These are phyloP conservation scores for Linum lewisii DNA, from an alignment of 345 rosid genomes.

Conservation along the genomic window DNA sequence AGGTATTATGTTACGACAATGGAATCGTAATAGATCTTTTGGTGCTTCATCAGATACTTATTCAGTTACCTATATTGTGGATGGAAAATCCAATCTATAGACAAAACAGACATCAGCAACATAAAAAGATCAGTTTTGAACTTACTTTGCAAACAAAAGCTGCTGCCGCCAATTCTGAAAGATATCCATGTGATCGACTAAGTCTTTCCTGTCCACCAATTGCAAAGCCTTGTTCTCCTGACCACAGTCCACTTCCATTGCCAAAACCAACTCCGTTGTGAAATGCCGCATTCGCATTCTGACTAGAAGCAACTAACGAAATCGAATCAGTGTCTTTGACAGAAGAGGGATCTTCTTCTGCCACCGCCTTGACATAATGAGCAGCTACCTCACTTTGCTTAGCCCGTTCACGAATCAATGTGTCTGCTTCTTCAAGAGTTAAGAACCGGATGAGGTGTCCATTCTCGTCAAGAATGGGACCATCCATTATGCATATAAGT, in stretches of 20 bases:
- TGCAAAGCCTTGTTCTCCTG: conserved; percentile 92
- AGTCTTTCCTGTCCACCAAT: conserved; percentile 85
- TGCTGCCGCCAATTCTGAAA: conserved; percentile 91
- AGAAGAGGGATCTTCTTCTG: conserved; percentile 31
- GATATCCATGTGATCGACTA: conserved; percentile 66
- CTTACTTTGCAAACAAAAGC: conserved; percentile 87
- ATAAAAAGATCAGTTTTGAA: neutral
- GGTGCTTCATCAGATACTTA: no score
- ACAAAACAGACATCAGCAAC: neutral
- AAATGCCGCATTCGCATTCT: conserved; percentile 46
- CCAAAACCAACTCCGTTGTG: conserved; percentile 87
- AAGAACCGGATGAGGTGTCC: conserved; percentile 78
- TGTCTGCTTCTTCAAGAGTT: conserved; percentile 87
- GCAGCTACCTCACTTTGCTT: conserved; percentile 91
- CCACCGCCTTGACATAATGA: conserved; percentile 81
- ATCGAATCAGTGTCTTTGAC: conserved; percentile 34
- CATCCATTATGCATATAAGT: conserved; percentile 86
- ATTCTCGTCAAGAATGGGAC: conserved; percentile 78
- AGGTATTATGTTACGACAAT: neutral
- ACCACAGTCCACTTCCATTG: conserved; percentile 70
- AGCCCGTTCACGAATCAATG: conserved; percentile 65
- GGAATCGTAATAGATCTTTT: neutral
- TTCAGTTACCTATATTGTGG: no score
- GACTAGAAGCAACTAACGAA: conserved; percentile 28
- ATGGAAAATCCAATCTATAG: no score